Evolutionary conservation across 495 filamentous ascomycete genomes (phyloP).

Genomic region (Terfezia claveryi): DNA sequence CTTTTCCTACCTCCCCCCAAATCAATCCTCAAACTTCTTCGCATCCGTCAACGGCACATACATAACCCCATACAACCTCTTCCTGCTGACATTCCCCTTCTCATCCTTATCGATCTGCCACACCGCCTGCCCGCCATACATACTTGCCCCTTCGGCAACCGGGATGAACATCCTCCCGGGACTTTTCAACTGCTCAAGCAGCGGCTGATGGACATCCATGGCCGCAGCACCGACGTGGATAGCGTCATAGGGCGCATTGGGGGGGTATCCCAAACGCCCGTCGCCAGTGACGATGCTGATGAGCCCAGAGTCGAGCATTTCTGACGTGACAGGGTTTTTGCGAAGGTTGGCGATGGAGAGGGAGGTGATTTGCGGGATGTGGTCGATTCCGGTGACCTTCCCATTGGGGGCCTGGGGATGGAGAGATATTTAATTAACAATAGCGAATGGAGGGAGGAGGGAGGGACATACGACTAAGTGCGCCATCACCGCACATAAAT

Average conservation of each 20-base stretch:
- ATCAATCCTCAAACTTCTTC: constrained; percentile 4
- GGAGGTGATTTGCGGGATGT: constrained; percentile 57
- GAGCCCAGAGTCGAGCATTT: constrained; percentile 34
- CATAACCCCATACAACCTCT: constrained; percentile 59
- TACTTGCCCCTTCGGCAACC: constrained; percentile 36
- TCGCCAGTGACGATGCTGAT: constrained; percentile 63
- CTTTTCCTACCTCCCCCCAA: too few species aligned
- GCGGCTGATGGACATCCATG: constrained; percentile 40
- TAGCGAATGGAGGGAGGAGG: background rate
- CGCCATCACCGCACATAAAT: constrained; percentile 75
- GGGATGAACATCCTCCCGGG: constrained; percentile 79
- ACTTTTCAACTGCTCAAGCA: constrained; percentile 56
- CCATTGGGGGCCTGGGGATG: constrained; percentile 20
- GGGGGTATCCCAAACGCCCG: constrained; percentile 52
- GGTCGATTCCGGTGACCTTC: constrained; percentile 63
- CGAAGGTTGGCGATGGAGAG: constrained; percentile 51
- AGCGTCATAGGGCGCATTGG: constrained; percentile 42
- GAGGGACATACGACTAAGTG: constrained; percentile 40
- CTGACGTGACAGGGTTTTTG: constrained; percentile 43
- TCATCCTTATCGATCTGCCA: constrained; percentile 78
- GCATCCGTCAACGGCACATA: constrained; percentile 92
- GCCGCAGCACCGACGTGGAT: constrained; percentile 94
- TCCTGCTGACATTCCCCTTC: constrained; percentile 48
- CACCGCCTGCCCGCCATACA: constrained; percentile 40
- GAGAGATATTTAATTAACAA: background rate